Evolutionary conservation across 2,329 filamentous ascomycete genomes (phyloP).

Genomic region (Emmonsiellopsis sp.): DNA sequence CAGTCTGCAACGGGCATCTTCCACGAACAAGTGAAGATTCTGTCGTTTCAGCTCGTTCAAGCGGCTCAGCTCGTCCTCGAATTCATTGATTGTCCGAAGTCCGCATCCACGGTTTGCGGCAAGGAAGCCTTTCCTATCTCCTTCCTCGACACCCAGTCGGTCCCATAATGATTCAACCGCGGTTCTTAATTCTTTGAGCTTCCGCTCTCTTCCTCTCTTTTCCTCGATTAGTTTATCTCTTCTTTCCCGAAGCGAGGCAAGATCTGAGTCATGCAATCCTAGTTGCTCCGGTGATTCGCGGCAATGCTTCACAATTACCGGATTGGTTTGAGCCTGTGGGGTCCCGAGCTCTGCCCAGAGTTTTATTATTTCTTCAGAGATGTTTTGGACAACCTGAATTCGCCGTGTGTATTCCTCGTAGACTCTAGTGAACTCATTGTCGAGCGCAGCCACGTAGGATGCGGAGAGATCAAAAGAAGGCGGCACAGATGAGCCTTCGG

Average conservation of each 20-base stretch:
- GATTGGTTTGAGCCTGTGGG: conserved; percentile 85
- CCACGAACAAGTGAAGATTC: conserved; percentile 90
- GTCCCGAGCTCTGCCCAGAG: conserved; percentile 94
- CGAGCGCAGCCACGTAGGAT: conserved; percentile 74
- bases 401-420: conserved; percentile 94
- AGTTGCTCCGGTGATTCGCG: conserved; percentile 88
- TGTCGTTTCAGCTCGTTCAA: conserved; percentile 90
- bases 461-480: conserved; percentile 88
- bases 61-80: conserved; percentile 77
- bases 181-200: conserved; percentile 62
- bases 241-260: conserved; percentile 60
- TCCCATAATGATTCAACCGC: conserved; percentile 85
- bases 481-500: conserved; percentile 64
- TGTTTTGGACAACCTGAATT: conserved; percentile 61
- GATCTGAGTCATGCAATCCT: conserved; percentile 79
- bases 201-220: conserved; percentile 74
- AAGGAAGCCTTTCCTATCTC: conserved; percentile 75
- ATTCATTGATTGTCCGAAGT: conserved; percentile 86
- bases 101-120: conserved; percentile 84
- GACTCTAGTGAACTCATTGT: conserved; percentile 84
- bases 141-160: conserved; percentile 71
- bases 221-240: conserved; percentile 79
- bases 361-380: conserved; percentile 79
- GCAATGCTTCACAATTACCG: conserved; percentile 76
- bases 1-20: conserved; percentile 80